Percentiles rank a stretch among this genome's conserved stretches.
phyloP scores from a whole-genome alignment of 2,329 filamentous ascomycete species.

The Xylaria digitata region DNA sequence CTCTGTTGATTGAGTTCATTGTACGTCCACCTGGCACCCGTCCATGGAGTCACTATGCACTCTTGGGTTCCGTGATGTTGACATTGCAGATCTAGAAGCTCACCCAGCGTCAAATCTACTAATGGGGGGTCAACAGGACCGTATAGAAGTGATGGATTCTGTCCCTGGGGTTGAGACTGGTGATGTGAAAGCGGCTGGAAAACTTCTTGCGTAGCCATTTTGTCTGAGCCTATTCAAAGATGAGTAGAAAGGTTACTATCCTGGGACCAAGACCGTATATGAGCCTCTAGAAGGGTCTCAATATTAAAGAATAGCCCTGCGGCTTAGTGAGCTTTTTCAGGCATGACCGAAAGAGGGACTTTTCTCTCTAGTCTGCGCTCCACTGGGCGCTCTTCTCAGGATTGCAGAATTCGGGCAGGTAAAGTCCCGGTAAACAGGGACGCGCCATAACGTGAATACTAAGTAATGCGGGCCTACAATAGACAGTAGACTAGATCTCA shows the following conservation, averaged over 20 bases:
- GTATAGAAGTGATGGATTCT: slow-evolving; percentile 70
- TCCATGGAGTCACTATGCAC: slow-evolving; percentile 80
- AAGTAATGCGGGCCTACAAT: slow-evolving; percentile 4
- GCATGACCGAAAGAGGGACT: slow-evolving; percentile 19
- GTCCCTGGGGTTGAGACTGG: slow-evolving; percentile 42
- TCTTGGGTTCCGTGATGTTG: slow-evolving; percentile 73
- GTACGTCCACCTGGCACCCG: slow-evolving; percentile 78
- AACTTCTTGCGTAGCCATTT: slow-evolving; percentile 47
- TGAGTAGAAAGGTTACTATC: neutral
- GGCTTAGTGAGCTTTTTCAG: slow-evolving; percentile 1
- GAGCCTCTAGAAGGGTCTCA: slow-evolving; percentile 17
- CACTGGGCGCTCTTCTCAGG: slow-evolving; percentile 16
- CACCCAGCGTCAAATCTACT: slow-evolving; percentile 76
- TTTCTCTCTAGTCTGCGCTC: slow-evolving; percentile 11
- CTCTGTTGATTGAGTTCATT: slow-evolving; percentile 72
- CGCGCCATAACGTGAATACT: slow-evolving; percentile 17
- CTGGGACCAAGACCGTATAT: slow-evolving; percentile 2
- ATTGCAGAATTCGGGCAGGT: slow-evolving; percentile 7
- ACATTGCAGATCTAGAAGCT: slow-evolving; percentile 77
- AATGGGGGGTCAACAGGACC: slow-evolving; percentile 76
- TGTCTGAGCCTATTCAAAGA: slow-evolving; percentile 14
- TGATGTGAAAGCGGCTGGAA: slow-evolving; percentile 29
- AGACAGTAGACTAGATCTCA: neutral
- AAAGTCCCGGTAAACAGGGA: slow-evolving; percentile 13
- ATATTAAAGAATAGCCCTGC: neutral